These are phyloP conservation scores for Coix lacrymajobi DNA, from an alignment of 176 grass and related monocot genomes.

Conservation along the genomic window DNA sequence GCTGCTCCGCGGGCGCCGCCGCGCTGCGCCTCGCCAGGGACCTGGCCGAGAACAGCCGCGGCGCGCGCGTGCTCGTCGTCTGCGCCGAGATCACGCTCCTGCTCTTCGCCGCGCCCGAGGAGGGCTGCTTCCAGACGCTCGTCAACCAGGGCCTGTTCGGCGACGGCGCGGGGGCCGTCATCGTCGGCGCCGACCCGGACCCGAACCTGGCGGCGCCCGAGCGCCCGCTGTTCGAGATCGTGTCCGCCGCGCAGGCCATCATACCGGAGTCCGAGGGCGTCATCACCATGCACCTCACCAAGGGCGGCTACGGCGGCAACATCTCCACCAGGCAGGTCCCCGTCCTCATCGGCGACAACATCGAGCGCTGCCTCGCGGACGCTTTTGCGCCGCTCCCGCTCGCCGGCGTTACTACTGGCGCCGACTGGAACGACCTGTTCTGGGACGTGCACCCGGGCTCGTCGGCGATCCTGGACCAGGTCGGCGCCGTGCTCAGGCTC, in stretches of 20 bases:
- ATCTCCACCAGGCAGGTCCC: slow-evolving; percentile 35
- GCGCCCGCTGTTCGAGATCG: slow-evolving; percentile 48
- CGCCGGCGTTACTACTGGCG: neutral
- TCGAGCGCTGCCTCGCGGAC: slow-evolving; percentile 39
- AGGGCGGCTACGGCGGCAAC: slow-evolving; percentile 11
- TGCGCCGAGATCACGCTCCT: slow-evolving; percentile 45
- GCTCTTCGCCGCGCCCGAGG: slow-evolving; percentile 31
- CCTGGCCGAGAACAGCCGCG: slow-evolving; percentile 56
- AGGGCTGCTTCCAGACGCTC: slow-evolving; percentile 23
- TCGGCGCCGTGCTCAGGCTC: slow-evolving; percentile 38
- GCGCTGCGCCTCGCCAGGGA: slow-evolving; percentile 62
- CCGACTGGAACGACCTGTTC: slow-evolving; percentile 61
- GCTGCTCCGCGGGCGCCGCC: slow-evolving; percentile 36
- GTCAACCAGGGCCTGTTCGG: slow-evolving; percentile 49
- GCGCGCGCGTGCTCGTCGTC: slow-evolving; percentile 50
- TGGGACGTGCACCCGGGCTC: slow-evolving; percentile 54
- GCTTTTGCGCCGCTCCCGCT: slow-evolving; percentile 26
- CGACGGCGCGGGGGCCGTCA: slow-evolving; percentile 31
- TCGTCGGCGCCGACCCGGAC: slow-evolving; percentile 51
- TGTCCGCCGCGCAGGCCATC: slow-evolving; percentile 40
- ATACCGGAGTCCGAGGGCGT: slow-evolving; percentile 25
- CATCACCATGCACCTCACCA: slow-evolving; percentile 34
- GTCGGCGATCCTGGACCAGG: slow-evolving; percentile 27
- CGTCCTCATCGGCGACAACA: slow-evolving; percentile 29
- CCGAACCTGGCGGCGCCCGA: slow-evolving; percentile 9